Evolutionary conservation across 169 alveolate species (phyloP).

Genomic region (Plasmodium vivax): DNA sequence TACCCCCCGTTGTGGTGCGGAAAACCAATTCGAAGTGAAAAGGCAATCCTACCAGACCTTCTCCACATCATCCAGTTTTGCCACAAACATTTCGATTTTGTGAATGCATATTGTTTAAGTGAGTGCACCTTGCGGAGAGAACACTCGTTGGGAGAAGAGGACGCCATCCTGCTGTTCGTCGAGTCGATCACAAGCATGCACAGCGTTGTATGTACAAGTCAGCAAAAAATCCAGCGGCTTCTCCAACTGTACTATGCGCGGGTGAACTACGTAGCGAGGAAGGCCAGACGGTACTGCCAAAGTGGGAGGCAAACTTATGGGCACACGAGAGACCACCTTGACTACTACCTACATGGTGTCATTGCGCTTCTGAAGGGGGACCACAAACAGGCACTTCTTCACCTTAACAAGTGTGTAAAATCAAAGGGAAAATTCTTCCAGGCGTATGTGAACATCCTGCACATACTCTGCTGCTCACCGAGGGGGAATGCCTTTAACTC

Average conservation of each 20-base stretch:
- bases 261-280: background rate
- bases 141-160: slow-evolving; percentile 16
- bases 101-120: slow-evolving; percentile 29
- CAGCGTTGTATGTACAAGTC: background rate
- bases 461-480: background rate
- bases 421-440: slow-evolving; percentile 4
- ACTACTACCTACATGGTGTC: slow-evolving; percentile 32
- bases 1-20: background rate
- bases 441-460: slow-evolving; percentile 6
- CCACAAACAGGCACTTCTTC: background rate
- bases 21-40: background rate
- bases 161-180: slow-evolving; percentile 9
- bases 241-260: slow-evolving; percentile 10
- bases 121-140: slow-evolving; percentile 1
- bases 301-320: background rate
- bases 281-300: background rate
- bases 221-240: slow-evolving; percentile 10
- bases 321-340: slow-evolving; percentile 18
- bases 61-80: slow-evolving; percentile 4
- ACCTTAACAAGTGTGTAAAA: background rate
- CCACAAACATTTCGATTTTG: slow-evolving; percentile 9
- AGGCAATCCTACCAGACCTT: slow-evolving; percentile 5
- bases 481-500: background rate
- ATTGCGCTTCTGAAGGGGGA: slow-evolving; percentile 20
- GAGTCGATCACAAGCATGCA: slow-evolving; percentile 13